Evolutionary conservation across 192 early-diverging fungal genomes (phyloP), one percentile per base, ranked within the genome.

Genomic region (Coemansia asiatica): DNA sequence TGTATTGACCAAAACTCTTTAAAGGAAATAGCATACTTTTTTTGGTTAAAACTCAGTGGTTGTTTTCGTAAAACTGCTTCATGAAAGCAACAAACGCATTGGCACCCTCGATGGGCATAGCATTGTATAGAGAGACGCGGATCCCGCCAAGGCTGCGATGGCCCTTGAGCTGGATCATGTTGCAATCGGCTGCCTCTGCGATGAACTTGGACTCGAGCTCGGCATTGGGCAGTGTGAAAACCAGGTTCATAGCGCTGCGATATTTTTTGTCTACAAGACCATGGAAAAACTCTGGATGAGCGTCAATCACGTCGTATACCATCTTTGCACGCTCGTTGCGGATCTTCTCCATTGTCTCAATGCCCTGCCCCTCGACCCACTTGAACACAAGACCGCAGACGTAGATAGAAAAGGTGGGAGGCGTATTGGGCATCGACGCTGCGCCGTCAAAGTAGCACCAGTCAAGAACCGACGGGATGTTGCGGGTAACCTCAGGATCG

Each of bases 121-220:
- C 94, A 71, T 99, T 99, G 75, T 99, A 96, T 62, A 99, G 87
- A 56, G 90, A 92, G 18, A 93, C 90, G 35, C 97, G 82, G 60
- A 97, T 90, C 16, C 97, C 97, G 61, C 95, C 97, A 6, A 95
- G 89, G 31, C 88, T 91, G 62, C 96, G 91, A 83, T 99, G 97
- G 23, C 97, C 97, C 57, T 92, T 92, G 67, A 99, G 84, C 74
- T 96, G 95, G 56, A 91, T 72, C 89, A 97, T 90, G 18, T 88
- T 86, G 48, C 69, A 81, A 40, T 78, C 83, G 72, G 92, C 90
- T 0, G 95, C 94, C 21, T 88, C 90, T 48, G 86, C 83, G 18
- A 96, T 72, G 68, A 99, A 99, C 58, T 83, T 71, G 21, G 81
- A 76, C 75, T 98, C 95, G 26, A 97, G 85, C 44, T 84, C 92